Evolutionary conservation across 148 eudicot species (phyloP).

Genomic region (Camellia sinensis): DNA sequence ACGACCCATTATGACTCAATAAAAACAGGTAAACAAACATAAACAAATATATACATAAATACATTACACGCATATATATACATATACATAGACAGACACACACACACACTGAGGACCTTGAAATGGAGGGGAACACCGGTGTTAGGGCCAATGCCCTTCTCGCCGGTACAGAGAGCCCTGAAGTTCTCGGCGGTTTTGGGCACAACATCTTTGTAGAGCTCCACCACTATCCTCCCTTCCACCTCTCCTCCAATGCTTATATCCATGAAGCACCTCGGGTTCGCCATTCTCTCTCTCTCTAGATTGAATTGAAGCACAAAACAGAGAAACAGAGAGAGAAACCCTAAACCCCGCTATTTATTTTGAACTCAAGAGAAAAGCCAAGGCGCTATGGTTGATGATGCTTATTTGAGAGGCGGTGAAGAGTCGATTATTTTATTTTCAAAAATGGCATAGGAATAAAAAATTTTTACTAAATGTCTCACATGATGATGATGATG

Average conservation of each 20-base stretch:
- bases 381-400: not conserved
- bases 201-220: constrained; percentile 63
- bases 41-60: not conserved
- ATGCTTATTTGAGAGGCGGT: not conserved
- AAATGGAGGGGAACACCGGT: constrained; percentile 63
- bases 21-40: not conserved
- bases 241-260: constrained; percentile 72
- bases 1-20: not conserved
- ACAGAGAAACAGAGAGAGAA: not conserved
- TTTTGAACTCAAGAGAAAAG: constrained; percentile 8
- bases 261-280: constrained; percentile 58
- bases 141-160: constrained; percentile 51
- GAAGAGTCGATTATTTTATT: not conserved
- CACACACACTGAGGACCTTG: constrained; percentile 35
- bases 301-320: not conserved
- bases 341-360: constrained; percentile 18
- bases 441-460: too few relatives aligned
- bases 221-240: constrained; percentile 72
- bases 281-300: constrained; percentile 30
- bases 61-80: not conserved
- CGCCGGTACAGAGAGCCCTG: constrained; percentile 87
- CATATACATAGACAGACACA: not conserved
- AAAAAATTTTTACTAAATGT: too few relatives aligned
- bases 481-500: too few relatives aligned
- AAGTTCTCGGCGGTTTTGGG: constrained; percentile 85